Evolutionary conservation across 352 stramenopile genomes (phyloP), one percentile per base, ranked within the genome.

Genomic region (Pythium chondricola): DNA sequence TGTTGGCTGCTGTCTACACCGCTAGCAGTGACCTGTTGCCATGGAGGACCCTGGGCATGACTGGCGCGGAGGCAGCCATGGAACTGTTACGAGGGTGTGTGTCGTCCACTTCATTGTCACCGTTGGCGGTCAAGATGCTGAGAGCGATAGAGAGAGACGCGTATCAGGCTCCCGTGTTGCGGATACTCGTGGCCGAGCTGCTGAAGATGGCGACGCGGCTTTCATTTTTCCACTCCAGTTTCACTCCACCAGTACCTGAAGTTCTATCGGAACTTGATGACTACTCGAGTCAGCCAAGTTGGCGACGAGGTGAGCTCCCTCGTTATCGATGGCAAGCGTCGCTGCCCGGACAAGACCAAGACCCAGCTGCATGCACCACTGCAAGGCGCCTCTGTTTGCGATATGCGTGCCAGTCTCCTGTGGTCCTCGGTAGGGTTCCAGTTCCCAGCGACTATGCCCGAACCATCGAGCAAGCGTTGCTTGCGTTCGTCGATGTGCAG

Each of bases 1-100:
- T 74, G 39, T 27, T 87, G 8, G 68, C 59, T 26, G 59, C 60
- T 1, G 51, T 84, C 27, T 79, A 65, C 41, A 43, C 49, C 17
- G 52, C 55, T 14, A 61, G 65, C 0, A 60, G 61, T 1, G 56
- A 42, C 2, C 56, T 47, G 30, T 39, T 79, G 8, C 65, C 69
- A 11, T 68, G 55, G 16, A 58, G 38, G 11, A 40, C 58, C 5
- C 27, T 79, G 13, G 40, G 55, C 6, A 80, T 86, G 74, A 81
- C 71, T 11, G 67, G 65, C 14, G 39, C 57, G 0, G 74, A 86
- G 27, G 63, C 66, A 13, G 65, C 70, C 4, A 17, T 83, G 9
- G 49, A 74, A 39, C 32, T 71, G 22, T 37, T 85, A 16, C 62
- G 59, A 49, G 54, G 62, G 3, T 85, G 70, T 40, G 56, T 52